Conservation (phyloP, 306 rosid species). For the Herpetospermum pedunculosum region DNA sequence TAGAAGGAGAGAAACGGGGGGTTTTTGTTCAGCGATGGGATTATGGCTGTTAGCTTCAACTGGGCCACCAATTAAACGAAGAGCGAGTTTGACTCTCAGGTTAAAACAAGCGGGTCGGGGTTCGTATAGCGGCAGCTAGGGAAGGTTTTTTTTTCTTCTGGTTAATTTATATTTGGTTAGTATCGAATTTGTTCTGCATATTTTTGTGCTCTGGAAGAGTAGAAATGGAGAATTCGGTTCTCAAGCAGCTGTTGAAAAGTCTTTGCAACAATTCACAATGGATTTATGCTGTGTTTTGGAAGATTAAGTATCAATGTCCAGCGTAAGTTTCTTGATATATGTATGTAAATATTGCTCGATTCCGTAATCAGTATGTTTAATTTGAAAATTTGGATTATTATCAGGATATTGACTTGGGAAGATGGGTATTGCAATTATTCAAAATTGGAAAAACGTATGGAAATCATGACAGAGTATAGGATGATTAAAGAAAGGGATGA, state of each 20-base stretch:
- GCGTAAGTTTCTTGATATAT: slow-evolving; percentile 17
- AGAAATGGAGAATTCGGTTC: slow-evolving; percentile 53
- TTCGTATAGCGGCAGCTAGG: slow-evolving; percentile 87
- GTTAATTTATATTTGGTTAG: slow-evolving; percentile 8
- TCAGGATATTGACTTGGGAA: slow-evolving; percentile 82
- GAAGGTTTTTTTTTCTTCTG: neutral
- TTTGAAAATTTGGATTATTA: neutral
- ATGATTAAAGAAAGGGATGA: slow-evolving; percentile 17
- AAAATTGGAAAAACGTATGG: slow-evolving; percentile 28
- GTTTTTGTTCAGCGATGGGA: slow-evolving; percentile 34
- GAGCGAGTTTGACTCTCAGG: slow-evolving; percentile 66
- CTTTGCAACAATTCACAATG: slow-evolving; percentile 58
- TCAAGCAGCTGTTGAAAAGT: slow-evolving; percentile 45
- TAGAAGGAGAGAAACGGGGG: neutral
- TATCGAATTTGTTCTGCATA: slow-evolving; percentile 11
- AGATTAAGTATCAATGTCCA: slow-evolving; percentile 37
- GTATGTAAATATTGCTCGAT: neutral
- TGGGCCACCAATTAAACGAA: slow-evolving; percentile 57
- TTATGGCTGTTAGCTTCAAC: slow-evolving; percentile 37
- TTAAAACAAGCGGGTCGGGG: slow-evolving; percentile 88
- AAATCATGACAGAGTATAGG: slow-evolving; percentile 20
- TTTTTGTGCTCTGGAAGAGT: slow-evolving; percentile 16
- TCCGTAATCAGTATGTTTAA: neutral
- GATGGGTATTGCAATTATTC: slow-evolving; percentile 43
- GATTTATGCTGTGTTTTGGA: slow-evolving; percentile 92